These are phyloP conservation scores for Tubosaeta sp. DNA, from an alignment of 768 basidiomycete species.

Conservation along the genomic window DNA sequence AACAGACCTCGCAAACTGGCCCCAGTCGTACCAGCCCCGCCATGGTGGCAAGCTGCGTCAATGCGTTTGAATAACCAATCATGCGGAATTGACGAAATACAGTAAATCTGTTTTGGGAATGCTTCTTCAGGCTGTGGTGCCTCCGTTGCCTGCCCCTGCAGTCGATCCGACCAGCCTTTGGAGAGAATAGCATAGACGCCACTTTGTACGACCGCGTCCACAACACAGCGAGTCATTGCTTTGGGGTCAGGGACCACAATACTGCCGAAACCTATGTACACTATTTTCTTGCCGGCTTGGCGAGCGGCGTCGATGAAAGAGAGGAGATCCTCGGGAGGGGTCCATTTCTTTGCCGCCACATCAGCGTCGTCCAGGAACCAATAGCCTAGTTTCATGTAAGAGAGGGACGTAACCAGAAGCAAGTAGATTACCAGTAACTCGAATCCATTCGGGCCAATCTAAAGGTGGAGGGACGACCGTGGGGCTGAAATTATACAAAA, in stretches of 20 bases:
- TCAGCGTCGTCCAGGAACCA: constrained; percentile 97
- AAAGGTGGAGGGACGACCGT: constrained; percentile 86
- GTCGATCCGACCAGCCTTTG: constrained; percentile 96
- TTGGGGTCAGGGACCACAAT: constrained; percentile 96
- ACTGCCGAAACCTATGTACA: constrained; percentile 97
- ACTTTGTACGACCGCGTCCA: constrained; percentile 82
- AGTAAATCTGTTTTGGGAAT: constrained; percentile 74
- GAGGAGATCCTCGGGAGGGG: constrained; percentile 73
- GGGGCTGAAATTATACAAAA: constrained; percentile 96
- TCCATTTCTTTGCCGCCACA: constrained; percentile 85
- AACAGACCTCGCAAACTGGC: constrained; percentile 83
- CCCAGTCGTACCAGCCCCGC: constrained; percentile 94
- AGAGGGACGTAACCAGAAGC: neutral
- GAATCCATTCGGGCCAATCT: constrained; percentile 99
- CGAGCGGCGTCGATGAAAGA: constrained; percentile 81
- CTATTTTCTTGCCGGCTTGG: constrained; percentile 75
- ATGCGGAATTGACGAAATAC: constrained; percentile 84
- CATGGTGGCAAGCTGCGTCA: constrained; percentile 97
- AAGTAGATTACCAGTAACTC: constrained; percentile 65
- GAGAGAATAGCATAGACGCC: constrained; percentile 92
- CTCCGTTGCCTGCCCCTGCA: constrained; percentile 61
- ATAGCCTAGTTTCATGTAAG: constrained; percentile 55
- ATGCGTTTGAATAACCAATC: constrained; percentile 95
- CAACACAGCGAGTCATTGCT: constrained; percentile 85
- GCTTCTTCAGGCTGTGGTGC: constrained; percentile 62